These are phyloP conservation scores for Leptographium wingfieldii DNA, from an alignment of 2,329 filamentous ascomycete species.

Conservation along the genomic window DNA sequence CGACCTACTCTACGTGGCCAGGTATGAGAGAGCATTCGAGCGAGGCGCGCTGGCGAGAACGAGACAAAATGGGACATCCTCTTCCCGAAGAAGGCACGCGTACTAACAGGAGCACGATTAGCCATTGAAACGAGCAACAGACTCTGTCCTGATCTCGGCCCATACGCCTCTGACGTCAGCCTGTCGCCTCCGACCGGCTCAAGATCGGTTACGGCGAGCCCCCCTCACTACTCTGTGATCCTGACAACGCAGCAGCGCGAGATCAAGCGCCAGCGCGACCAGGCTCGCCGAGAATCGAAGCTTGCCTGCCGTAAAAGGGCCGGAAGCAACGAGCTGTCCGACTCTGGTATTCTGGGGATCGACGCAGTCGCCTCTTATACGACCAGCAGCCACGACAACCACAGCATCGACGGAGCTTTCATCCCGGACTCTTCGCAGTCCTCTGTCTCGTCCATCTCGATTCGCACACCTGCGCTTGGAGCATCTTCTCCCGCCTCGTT, in stretches of 20 bases:
- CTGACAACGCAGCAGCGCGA: slow-evolving; percentile 49
- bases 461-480: neutral
- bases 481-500: slow-evolving; percentile 5
- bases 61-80: neutral
- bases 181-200: slow-evolving; percentile 36
- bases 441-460: neutral
- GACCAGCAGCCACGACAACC: neutral
- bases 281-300: slow-evolving; percentile 46
- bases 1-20: slow-evolving; percentile 11
- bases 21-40: slow-evolving; percentile 5
- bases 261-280: slow-evolving; percentile 48
- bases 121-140: slow-evolving; percentile 22
- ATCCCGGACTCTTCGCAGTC: neutral
- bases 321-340: slow-evolving; percentile 22
- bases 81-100: neutral
- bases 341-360: neutral
- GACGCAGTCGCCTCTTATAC: neutral
- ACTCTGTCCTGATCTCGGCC: slow-evolving; percentile 31
- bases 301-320: slow-evolving; percentile 36
- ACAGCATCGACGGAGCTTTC: neutral
- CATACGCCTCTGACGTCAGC: slow-evolving; percentile 39
- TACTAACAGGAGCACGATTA: neutral
- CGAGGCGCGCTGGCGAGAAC: neutral
- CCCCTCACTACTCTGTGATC: slow-evolving; percentile 30
- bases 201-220: slow-evolving; percentile 44